Evolutionary conservation across 345 rosid species (phyloP), one percentile per base, ranked within the genome.

Genomic region (Xanthoceras sorbifolium): DNA sequence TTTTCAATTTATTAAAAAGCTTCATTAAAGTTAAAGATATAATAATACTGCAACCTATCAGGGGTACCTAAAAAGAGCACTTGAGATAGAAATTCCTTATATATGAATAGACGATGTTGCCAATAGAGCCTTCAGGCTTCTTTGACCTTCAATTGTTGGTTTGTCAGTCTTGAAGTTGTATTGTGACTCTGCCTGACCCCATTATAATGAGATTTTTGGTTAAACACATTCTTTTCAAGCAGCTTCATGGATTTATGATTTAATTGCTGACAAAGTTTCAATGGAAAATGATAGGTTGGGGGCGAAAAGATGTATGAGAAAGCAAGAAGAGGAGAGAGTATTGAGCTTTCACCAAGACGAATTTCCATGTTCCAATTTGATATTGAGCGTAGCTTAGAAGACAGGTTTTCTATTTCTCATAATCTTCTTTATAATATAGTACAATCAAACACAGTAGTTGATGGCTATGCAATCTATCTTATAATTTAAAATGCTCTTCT

Each of bases 221-320:
- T 34, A 11, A n/a, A 62, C 25, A n/a, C 25, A n/a, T 9, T 25
- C 11, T 26, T 11, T 75, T 17, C 29, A 28, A 67, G 59, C 20
- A 67, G 38, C 65, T 1, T 78, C 9, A 38, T 28, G 69, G 34
- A 32, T 31, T 20, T 26, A 7, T 48, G 11, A 29, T 40, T 18
- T 32, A 25, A 46, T 32, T 64, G 22, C 40, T 78, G 23, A 59
- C 25, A 62, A n/a, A 66, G 68, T 28, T 69, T 42, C 42, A 1
- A 38, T 46, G 60, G 23, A 40, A 32, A 23, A 63, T 71, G 68
- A 73, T 67, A 93, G 99, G 91, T 93, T 78, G 97, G 94, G 82
- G 98, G 99, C 17, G 98, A 96, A 84, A 96, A 75, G 84, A 92
- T 96, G 98, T 96, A 96, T 61, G 98, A 92, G 0, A 96, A 96